A percentile compares a stretch with the other conserved stretches of the same genome.
These are phyloP conservation scores for Pneumocystis oryctolagi DNA, from an alignment of 1,139 yeast species.

Conservation along the genomic window DNA sequence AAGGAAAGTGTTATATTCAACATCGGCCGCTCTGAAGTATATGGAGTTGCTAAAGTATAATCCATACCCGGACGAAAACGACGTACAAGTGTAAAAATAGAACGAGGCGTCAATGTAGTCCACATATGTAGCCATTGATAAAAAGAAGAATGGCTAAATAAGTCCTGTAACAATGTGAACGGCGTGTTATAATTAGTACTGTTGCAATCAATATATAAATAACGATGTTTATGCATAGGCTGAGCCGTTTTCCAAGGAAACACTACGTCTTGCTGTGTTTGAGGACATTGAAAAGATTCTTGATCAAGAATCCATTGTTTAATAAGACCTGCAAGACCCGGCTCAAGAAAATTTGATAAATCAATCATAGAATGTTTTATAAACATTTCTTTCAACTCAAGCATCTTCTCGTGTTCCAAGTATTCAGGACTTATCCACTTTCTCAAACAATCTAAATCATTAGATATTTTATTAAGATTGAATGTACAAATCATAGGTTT, in stretches of 20 bases:
- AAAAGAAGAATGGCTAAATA: conserved; percentile 4
- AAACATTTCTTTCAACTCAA: conserved; percentile 38
- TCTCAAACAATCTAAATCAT: conserved; percentile 20
- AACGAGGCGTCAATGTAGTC: conserved; percentile 49
- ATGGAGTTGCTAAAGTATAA: conserved; percentile 76
- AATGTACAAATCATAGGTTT: conserved; percentile 2
- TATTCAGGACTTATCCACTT: conserved; percentile 34
- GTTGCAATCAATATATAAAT: conserved; percentile 35
- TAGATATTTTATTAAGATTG: conserved; percentile 4
- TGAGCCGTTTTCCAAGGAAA: conserved; percentile 80
- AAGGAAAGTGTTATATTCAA: conserved; percentile 27
- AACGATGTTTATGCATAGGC: conserved; percentile 89
- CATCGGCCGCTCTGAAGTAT: conserved; percentile 28
- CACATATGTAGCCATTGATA: conserved; percentile 42
- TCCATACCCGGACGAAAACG: conserved; percentile 92
- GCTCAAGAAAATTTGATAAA: conserved; percentile 45
- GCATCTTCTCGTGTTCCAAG: conserved; percentile 44
- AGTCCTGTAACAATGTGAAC: background rate
- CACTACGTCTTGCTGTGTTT: conserved; percentile 37
- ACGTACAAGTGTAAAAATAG: conserved; percentile 58
- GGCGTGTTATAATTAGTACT: background rate
- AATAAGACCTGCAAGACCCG: conserved; percentile 38
- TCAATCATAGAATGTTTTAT: conserved; percentile 56
- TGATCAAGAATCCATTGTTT: conserved; percentile 7
- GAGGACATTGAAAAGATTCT: conserved; percentile 35